Conservation (phyloP, 2,329 filamentous ascomycete genomes). For the Aspergillus fischeri region DNA sequence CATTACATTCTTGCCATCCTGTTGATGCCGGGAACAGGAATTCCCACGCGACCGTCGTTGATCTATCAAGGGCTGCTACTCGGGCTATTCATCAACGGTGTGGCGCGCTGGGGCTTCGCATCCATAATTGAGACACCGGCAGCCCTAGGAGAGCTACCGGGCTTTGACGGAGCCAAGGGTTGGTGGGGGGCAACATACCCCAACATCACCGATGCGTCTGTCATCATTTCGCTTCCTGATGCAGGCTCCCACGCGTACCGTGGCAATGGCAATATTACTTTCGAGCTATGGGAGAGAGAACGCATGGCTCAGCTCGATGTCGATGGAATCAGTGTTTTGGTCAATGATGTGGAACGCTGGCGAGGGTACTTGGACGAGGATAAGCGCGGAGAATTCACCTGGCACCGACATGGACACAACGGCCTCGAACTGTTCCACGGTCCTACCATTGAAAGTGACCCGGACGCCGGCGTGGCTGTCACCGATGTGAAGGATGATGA, state of each 20-base stretch:
- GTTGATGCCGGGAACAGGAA: slow-evolving; percentile 78
- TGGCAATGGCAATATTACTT: slow-evolving; percentile 45
- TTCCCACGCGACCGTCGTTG: slow-evolving; percentile 80
- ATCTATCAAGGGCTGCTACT: slow-evolving; percentile 86
- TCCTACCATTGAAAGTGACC: slow-evolving; percentile 22
- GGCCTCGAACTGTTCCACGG: slow-evolving; percentile 33
- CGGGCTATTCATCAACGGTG: slow-evolving; percentile 89
- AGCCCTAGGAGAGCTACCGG: slow-evolving; percentile 54
- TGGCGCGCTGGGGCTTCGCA: slow-evolving; percentile 92
- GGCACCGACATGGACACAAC: slow-evolving; percentile 42
- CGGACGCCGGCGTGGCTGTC: slow-evolving; percentile 10
- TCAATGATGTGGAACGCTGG: slow-evolving; percentile 63
- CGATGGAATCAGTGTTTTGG: slow-evolving; percentile 57
- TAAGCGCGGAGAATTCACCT: slow-evolving; percentile 47
- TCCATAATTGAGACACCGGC: slow-evolving; percentile 77
- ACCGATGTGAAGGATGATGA: slow-evolving; percentile 21
- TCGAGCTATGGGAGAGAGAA: slow-evolving; percentile 39
- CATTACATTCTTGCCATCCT: slow-evolving; percentile 90
- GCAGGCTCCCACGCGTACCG: slow-evolving; percentile 20
- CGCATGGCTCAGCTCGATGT: slow-evolving; percentile 39
- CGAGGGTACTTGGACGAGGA: slow-evolving; percentile 52
- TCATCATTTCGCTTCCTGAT: slow-evolving; percentile 43
- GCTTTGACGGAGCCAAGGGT: slow-evolving; percentile 41
- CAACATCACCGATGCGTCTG: slow-evolving; percentile 50
- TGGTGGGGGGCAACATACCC: slow-evolving; percentile 43